Evolutionary conservation across 208 protist species (phyloP).

Genomic region (Leishmania tropica): DNA sequence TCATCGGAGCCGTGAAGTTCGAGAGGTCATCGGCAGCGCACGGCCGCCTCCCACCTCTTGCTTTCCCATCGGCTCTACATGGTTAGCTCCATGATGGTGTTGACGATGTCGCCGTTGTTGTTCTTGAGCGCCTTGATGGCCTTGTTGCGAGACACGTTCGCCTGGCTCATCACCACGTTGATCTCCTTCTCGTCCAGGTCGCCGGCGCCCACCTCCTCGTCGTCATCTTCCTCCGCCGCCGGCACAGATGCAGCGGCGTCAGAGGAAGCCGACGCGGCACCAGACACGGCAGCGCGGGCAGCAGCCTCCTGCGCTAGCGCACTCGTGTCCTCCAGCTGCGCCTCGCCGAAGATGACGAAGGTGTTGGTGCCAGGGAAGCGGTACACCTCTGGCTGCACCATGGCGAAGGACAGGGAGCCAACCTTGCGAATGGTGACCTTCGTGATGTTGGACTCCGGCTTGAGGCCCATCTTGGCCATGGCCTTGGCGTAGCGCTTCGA

Average conservation of each 20-base stretch:
- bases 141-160: slow-evolving; percentile 68
- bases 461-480: slow-evolving; percentile 97
- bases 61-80: slow-evolving; percentile 37
- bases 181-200: slow-evolving; percentile 87
- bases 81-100: slow-evolving; percentile 89
- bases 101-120: slow-evolving; percentile 89
- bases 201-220: slow-evolving; percentile 61
- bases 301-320: slow-evolving; percentile 70
- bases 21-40: neutral
- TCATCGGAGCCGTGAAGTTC: neutral
- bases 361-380: slow-evolving; percentile 95
- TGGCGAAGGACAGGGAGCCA: slow-evolving; percentile 90
- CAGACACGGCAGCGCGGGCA: slow-evolving; percentile 65
- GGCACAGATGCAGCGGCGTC: slow-evolving; percentile 29
- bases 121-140: slow-evolving; percentile 85
- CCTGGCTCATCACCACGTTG: slow-evolving; percentile 83
- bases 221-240: slow-evolving; percentile 42
- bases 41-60: neutral
- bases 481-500: slow-evolving; percentile 97
- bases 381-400: slow-evolving; percentile 96
- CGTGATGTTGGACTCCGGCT: slow-evolving; percentile 91
- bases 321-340: slow-evolving; percentile 93
- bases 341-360: slow-evolving; percentile 98
- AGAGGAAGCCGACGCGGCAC: slow-evolving; percentile 30
- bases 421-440: slow-evolving; percentile 95